Evolutionary conservation across 2,329 filamentous ascomycete species (phyloP).

Genomic region (Scedosporium aurantiacum): DNA sequence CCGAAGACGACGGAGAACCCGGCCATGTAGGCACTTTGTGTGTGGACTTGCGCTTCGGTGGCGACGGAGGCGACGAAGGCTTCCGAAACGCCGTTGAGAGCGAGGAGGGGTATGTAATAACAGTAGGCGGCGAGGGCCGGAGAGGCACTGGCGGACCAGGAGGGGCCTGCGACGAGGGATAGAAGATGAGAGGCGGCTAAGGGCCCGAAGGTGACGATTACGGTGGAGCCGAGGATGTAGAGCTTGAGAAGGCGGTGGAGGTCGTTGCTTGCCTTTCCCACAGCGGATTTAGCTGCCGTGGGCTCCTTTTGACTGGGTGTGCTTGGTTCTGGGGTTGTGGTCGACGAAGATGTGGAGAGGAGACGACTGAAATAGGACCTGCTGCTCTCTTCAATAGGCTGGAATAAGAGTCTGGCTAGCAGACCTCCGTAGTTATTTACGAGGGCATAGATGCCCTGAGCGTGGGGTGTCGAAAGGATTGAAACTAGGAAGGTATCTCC

Average conservation of each 20-base stretch:
- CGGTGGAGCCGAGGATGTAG: slow-evolving; percentile 63
- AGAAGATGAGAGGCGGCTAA: slow-evolving; percentile 63
- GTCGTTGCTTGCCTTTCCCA: slow-evolving; percentile 33
- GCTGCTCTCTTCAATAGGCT: slow-evolving; percentile 89
- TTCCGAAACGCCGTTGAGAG: slow-evolving; percentile 83
- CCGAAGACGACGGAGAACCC: slow-evolving; percentile 70
- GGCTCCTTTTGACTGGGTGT: slow-evolving; percentile 11
- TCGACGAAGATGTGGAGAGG: slow-evolving; percentile 32
- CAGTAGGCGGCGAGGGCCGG: slow-evolving; percentile 69
- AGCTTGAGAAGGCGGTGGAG: slow-evolving; percentile 55
- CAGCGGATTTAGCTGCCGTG: slow-evolving; percentile 9
- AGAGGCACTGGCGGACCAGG: slow-evolving; percentile 66
- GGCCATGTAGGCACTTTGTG: slow-evolving; percentile 76
- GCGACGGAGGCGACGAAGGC: slow-evolving; percentile 88
- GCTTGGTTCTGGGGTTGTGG: slow-evolving; percentile 7
- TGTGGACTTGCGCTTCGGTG: slow-evolving; percentile 59
- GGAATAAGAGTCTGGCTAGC: slow-evolving; percentile 78
- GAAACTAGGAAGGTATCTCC: slow-evolving; percentile 86
- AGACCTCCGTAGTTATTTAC: slow-evolving; percentile 92
- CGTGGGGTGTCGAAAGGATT: slow-evolving; percentile 60
- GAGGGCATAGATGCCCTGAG: slow-evolving; percentile 85
- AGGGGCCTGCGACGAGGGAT: slow-evolving; percentile 60
- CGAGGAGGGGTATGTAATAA: slow-evolving; percentile 86
- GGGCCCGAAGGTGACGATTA: slow-evolving; percentile 62
- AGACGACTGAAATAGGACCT: slow-evolving; percentile 81